phyloP scores from a whole-genome alignment of 2,329 filamentous ascomycete species.

The Fusarium oxysporum region DNA sequence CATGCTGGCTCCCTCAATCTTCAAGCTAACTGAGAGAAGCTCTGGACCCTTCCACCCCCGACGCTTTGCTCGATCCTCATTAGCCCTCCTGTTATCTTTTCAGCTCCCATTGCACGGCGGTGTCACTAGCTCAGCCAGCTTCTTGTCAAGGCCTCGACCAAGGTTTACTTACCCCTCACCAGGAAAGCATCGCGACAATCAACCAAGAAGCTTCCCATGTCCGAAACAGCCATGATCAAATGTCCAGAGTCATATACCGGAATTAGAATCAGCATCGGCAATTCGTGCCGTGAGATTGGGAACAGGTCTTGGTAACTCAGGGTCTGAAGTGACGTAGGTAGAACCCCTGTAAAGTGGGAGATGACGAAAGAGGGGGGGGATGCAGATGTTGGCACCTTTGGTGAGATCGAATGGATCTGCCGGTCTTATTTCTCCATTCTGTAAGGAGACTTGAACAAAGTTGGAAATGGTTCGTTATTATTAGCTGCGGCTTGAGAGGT shows the following conservation, averaged over 20 bases:
- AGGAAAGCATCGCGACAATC: slow-evolving; percentile 8
- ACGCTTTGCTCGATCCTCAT: slow-evolving; percentile 18
- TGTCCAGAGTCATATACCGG: background rate
- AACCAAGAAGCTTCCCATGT: background rate
- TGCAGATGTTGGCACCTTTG: slow-evolving; percentile 2
- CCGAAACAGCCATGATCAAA: slow-evolving; percentile 23
- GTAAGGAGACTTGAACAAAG: background rate
- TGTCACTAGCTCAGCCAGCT: slow-evolving; percentile 20
- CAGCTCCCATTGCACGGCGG: slow-evolving; percentile 23
- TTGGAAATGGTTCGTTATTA: slow-evolving; percentile 7
- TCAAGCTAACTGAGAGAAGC: background rate
- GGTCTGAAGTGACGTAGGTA: slow-evolving; percentile 43
- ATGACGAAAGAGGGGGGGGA: slow-evolving; percentile 33
- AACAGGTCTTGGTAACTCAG: slow-evolving; percentile 17
- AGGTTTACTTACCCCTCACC: background rate
- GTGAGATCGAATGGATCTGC: slow-evolving; percentile 33
- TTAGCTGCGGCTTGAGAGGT: slow-evolving; percentile 9
- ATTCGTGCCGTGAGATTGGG: background rate
- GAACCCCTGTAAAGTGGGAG: slow-evolving; percentile 18
- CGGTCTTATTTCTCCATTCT: slow-evolving; percentile 22
- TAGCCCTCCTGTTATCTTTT: slow-evolving; percentile 20
- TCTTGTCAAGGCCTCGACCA: background rate
- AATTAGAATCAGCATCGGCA: background rate
- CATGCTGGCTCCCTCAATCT: slow-evolving; percentile 22
- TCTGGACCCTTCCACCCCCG: background rate